Evolutionary conservation across 345 rosid genomes (phyloP).

Genomic region (Rhizophora mangle): DNA sequence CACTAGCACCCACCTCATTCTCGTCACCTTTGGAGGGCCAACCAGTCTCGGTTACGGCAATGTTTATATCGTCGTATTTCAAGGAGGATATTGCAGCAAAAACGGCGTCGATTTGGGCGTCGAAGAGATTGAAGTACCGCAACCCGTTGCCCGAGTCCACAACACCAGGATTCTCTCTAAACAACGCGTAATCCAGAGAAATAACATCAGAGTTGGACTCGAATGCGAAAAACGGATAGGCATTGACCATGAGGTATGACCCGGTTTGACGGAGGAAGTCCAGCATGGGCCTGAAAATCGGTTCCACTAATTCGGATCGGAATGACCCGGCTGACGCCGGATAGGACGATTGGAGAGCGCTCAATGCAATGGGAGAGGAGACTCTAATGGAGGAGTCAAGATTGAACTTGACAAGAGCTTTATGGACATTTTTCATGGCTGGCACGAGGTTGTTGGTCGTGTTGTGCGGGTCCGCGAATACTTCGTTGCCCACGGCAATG

Average conservation of each 20-base stretch:
- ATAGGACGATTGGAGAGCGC: slow-evolving; percentile 75
- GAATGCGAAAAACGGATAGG: slow-evolving; percentile 89
- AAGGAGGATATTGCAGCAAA: slow-evolving; percentile 78
- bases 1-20: slow-evolving; percentile 71
- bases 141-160: slow-evolving; percentile 81
- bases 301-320: slow-evolving; percentile 63
- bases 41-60: slow-evolving; percentile 87
- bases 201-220: slow-evolving; percentile 92
- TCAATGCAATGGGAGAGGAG: slow-evolving; percentile 82
- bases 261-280: slow-evolving; percentile 89
- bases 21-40: slow-evolving; percentile 94
- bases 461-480: slow-evolving; percentile 76
- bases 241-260: slow-evolving; percentile 85
- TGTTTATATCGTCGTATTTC: slow-evolving; percentile 60
- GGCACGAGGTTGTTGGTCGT: slow-evolving; percentile 63
- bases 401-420: slow-evolving; percentile 54
- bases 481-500: slow-evolving; percentile 93
- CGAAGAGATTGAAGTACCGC: slow-evolving; percentile 74
- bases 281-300: slow-evolving; percentile 71
- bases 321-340: slow-evolving; percentile 93
- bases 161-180: slow-evolving; percentile 86
- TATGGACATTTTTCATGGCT: slow-evolving; percentile 85
- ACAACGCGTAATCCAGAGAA: slow-evolving; percentile 78
- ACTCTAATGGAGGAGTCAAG: slow-evolving; percentile 65
- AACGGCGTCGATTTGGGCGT: slow-evolving; percentile 96